Evolutionary conservation across 768 basidiomycete species (phyloP), one percentile per base, ranked within the genome.

Genomic region (Holtermannia corniformis): DNA sequence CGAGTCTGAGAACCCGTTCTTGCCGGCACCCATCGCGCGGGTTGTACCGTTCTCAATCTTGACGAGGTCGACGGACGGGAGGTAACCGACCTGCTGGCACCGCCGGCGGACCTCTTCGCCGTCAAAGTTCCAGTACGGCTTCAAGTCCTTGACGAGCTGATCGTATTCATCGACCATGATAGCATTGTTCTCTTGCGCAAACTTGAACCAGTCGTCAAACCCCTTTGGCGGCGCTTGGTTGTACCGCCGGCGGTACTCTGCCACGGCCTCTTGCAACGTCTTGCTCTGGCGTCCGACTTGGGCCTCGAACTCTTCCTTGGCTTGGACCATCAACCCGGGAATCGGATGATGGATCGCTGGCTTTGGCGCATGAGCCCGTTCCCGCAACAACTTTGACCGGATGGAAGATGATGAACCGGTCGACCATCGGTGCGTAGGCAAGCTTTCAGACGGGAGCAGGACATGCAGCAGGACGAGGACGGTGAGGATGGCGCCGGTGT

Each of bases 111-210:
- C 64, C 67, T 93, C 87, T 51, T 76, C 78, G 0, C 86, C 84
- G 5, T 78, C 76, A 32, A 95, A 65, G 5, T 78, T 70, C 83
- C 85, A 89, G 71, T 91, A 97, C 1, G 92, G 91, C 21, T 78
- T 80, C 47, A 99, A 73, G 67, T 97, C 93, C 49, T 78, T 76
- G 27, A 80, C 65, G n/a, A 93, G 77, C 54, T 73, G 73, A 56
- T 75, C 87, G 63, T 89, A 96, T 68, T 97, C 93, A 70, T 97
- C 93, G 3, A 86, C 76, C 73, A 97, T 81, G 61, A 82, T 80
- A 44, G 87, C 83, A 4, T 79, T 73, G 71, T 88, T 79, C 52
- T 81, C 76, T 68, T 78, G 74, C 13, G 84, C 86, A 71, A 89
- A 96, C 43, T 72, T 67, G 80, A 82, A 73, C 72, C 74, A 74